A percentile compares a stretch with the other conserved stretches of the same genome.
Conservation (phyloP, 2,329 filamentous ascomycete genomes). For the Xylaria hypoxylon region DNA sequence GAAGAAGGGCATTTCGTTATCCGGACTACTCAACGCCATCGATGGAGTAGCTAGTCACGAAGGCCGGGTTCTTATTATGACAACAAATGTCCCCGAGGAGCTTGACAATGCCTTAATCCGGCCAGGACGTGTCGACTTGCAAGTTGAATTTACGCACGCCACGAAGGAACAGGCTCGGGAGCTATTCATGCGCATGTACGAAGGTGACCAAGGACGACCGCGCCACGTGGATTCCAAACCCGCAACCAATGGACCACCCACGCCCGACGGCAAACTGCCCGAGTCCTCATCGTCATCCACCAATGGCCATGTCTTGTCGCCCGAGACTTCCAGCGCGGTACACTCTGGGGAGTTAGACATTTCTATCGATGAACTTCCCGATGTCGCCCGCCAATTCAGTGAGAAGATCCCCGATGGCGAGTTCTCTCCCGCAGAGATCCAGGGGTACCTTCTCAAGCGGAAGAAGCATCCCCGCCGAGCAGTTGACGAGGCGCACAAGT, state of each 20-base stretch:
- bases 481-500: slow-evolving; percentile 63
- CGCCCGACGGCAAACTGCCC: slow-evolving; percentile 1
- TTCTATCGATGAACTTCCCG: slow-evolving; percentile 55
- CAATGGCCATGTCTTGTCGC: slow-evolving; percentile 30
- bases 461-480: slow-evolving; percentile 70
- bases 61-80: slow-evolving; percentile 84
- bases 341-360: slow-evolving; percentile 50
- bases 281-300: background rate
- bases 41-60: slow-evolving; percentile 85
- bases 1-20: slow-evolving; percentile 74
- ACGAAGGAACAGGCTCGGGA: slow-evolving; percentile 65
- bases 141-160: slow-evolving; percentile 72
- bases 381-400: slow-evolving; percentile 63
- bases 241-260: slow-evolving; percentile 19
- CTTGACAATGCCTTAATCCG: slow-evolving; percentile 80
- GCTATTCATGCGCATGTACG: slow-evolving; percentile 72
- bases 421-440: slow-evolving; percentile 69
- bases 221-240: slow-evolving; percentile 15
- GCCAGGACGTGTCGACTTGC: slow-evolving; percentile 77
- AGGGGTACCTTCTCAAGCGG: slow-evolving; percentile 72
- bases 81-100: slow-evolving; percentile 79
- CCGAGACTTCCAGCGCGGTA: slow-evolving; percentile 33
- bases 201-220: slow-evolving; percentile 53
- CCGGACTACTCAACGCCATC: slow-evolving; percentile 84
- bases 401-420: slow-evolving; percentile 56